A percentile compares a stretch with the other conserved stretches of the same genome.
phyloP scores from a whole-genome alignment of 2,329 filamentous ascomycete genomes.

The Epichloe bromicola region DNA sequence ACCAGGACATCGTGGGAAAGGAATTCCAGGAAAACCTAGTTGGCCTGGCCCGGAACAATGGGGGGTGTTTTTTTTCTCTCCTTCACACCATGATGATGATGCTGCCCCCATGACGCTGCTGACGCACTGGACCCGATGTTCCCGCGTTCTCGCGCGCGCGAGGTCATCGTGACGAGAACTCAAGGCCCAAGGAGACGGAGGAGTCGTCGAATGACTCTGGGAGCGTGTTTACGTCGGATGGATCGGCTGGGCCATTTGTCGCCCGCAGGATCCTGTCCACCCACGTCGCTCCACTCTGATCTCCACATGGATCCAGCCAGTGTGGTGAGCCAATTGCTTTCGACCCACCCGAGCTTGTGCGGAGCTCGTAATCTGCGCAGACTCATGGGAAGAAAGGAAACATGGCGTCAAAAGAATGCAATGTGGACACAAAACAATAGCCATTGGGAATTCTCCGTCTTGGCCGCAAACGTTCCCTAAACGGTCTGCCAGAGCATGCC shows the following conservation, averaged over 20 bases:
- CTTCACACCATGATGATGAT: no score
- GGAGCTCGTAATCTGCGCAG: constrained; percentile 20
- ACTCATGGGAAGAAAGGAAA: constrained; percentile 8
- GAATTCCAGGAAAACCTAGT: neutral
- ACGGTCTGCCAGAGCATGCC: neutral
- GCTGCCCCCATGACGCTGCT: no score
- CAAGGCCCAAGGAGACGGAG: neutral
- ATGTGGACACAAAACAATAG: constrained; percentile 9
- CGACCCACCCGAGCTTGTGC: constrained; percentile 19
- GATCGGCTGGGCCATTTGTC: constrained; percentile 9
- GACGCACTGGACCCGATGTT: neutral
- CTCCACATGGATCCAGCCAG: constrained; percentile 13
- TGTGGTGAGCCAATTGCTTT: constrained; percentile 15
- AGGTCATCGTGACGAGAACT: neutral
- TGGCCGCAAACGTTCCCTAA: neutral
- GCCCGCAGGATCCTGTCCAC: neutral
- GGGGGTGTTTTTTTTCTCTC: no score
- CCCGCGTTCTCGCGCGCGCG: neutral
- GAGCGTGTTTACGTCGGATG: constrained; percentile 9
- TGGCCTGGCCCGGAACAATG: no score
- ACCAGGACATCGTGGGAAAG: neutral
- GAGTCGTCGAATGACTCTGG: neutral
- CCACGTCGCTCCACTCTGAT: neutral
- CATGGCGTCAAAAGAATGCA: constrained; percentile 13
- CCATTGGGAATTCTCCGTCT: neutral